A percentile compares a stretch with the other conserved stretches of the same genome.
phyloP scores from a whole-genome alignment of 306 rosid species.

The Cucurbita pepo region DNA sequence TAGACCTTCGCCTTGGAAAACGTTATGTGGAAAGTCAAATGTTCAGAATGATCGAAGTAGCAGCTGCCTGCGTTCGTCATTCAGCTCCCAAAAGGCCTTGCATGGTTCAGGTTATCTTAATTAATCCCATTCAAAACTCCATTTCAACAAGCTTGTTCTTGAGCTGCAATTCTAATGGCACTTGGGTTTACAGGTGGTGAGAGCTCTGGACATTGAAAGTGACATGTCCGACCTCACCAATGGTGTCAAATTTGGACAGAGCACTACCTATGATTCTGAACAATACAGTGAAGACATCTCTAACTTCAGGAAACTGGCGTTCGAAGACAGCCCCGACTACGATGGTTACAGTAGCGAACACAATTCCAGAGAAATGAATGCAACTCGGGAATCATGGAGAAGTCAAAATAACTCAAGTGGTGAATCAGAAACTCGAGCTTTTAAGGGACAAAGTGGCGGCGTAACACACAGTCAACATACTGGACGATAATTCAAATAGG shows the following conservation, averaged over 20 bases:
- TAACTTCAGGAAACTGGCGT: slow-evolving; percentile 48
- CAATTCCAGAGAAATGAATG: slow-evolving; percentile 25
- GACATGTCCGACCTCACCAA: slow-evolving; percentile 57
- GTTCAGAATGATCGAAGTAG: slow-evolving; percentile 77
- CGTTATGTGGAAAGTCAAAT: slow-evolving; percentile 52
- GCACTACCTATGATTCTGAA: slow-evolving; percentile 54
- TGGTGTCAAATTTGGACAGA: slow-evolving; percentile 82
- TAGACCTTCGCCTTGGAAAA: slow-evolving; percentile 50
- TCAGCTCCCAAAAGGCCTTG: slow-evolving; percentile 84
- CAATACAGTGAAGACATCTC: slow-evolving; percentile 47
- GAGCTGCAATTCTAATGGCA: neutral
- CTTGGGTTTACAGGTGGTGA: slow-evolving; percentile 43
- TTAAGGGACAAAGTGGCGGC: slow-evolving; percentile 2
- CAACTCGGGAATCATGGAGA: slow-evolving; percentile 13
- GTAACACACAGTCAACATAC: slow-evolving; percentile 1
- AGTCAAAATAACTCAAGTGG: slow-evolving; percentile 14
- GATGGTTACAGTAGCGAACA: slow-evolving; percentile 28
- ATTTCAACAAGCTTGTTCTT: neutral
- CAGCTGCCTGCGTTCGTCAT: slow-evolving; percentile 90
- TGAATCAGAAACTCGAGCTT: slow-evolving; percentile 37
- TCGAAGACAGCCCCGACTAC: slow-evolving; percentile 31
- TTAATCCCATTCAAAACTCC: neutral
- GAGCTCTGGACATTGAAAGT: slow-evolving; percentile 59
- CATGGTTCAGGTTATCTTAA: slow-evolving; percentile 65
- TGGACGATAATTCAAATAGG: slow-evolving; percentile 8